These are phyloP conservation scores for Cornus suecica DNA, from an alignment of 148 eudicot genomes.

Conservation along the genomic window DNA sequence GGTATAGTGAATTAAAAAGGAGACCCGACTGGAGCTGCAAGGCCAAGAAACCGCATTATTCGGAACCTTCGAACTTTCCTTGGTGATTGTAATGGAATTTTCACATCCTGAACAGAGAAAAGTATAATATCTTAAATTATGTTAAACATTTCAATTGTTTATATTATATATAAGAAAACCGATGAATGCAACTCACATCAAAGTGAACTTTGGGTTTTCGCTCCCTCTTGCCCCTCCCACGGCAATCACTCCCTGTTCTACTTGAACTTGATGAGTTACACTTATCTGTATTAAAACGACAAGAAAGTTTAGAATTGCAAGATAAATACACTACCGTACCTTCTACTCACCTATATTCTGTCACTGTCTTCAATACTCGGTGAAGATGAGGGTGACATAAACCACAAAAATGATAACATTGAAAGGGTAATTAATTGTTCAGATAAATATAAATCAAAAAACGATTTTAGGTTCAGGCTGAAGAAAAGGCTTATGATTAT, in stretches of 20 bases:
- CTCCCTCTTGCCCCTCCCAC: slow-evolving; percentile 38
- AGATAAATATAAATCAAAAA: background rate
- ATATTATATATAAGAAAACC: background rate
- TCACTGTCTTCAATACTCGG: background rate
- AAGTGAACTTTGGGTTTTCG: slow-evolving; percentile 45
- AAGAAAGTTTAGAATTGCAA: slow-evolving; percentile 8
- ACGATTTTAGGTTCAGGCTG: background rate
- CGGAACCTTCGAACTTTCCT: slow-evolving; percentile 35
- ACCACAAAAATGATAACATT: background rate
- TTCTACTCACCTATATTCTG: background rate
- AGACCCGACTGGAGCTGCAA: slow-evolving; percentile 50
- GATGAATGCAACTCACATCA: slow-evolving; percentile 29
- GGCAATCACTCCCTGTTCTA: slow-evolving; percentile 23
- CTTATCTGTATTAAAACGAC: slow-evolving; percentile 19
- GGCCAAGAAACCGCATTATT: slow-evolving; percentile 48
- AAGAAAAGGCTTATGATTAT: background rate
- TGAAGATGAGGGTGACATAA: background rate
- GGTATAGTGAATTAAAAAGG: slow-evolving; percentile 21
- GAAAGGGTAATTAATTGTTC: background rate
- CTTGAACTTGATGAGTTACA: slow-evolving; percentile 32
- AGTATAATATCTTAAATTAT: background rate
- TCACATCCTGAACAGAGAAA: slow-evolving; percentile 24
- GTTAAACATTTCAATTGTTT: background rate
- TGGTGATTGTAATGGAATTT: slow-evolving; percentile 15
- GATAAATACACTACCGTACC: background rate